Base-by-base conservation (phyloP, 1,284 basidiomycete species). In the Sphagnurus paluster region DNA sequence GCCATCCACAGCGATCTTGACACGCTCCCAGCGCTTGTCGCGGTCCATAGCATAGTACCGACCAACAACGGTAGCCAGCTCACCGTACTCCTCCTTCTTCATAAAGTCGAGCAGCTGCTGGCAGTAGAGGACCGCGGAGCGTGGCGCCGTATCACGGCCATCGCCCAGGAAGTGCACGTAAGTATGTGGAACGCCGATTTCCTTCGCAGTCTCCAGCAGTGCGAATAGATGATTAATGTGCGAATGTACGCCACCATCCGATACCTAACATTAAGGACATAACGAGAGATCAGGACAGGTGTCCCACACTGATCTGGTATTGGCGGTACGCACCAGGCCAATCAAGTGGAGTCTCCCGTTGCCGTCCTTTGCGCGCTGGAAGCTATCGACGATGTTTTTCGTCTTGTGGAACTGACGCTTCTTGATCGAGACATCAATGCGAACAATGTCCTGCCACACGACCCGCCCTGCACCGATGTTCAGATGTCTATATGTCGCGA, bases 21-120 rank as follows among this genome's bases (percentile, higher is more conserved):
- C 67, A 36, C 92, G 79, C 64, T 96, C 93, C 92, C 93, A 95
- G 46, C 93, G 82, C 76, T 94, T 95, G 67, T 96, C 93, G 35
- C 93, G 83, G 68, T 95, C 93, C 93, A 95, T 95, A 33, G 92
- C 93, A 58, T 94, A 96, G 76, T 96, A 96, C 39, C 93, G 72
- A 4, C 92, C 92, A 23, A 93, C 72, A 42, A 94, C 76, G 5
- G 90, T 93, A 8, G 89, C 85, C 46, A 95, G 69, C 59, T 83
- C 74, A 24, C 85, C 87, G 42, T 87, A 81, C 30, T 82, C 76
- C 60, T 90, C 84, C 54, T 87, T 79, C 62, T 87, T 75, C 50
- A 88, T 76, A 66, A 92, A 94, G 28, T 84, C 84, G 14, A 84
- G 74, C 4, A 96, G 73, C 36, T 94, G 77, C 59, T 87, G 74